Conservation (phyloP, 140 eudicot genomes). For the Bidens hawaiensis region DNA sequence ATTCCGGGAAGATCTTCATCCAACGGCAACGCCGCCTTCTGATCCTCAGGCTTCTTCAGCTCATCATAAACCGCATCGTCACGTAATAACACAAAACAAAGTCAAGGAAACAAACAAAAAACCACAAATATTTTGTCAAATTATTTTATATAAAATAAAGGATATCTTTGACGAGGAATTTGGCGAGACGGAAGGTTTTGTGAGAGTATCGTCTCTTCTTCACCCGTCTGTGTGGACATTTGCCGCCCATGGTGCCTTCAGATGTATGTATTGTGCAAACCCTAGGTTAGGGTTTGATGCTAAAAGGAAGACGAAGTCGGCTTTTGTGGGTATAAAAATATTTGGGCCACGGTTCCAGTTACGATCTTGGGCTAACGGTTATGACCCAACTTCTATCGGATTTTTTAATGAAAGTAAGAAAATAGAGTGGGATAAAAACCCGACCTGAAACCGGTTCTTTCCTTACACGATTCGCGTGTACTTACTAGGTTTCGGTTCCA, state of each 20-base stretch:
- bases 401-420: no score
- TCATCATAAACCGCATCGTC: slow-evolving; percentile 75
- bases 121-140: background rate
- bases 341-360: background rate
- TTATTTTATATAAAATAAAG: no score
- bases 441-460: no score
- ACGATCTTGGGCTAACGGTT: background rate
- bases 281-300: slow-evolving; percentile 26
- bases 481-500: no score
- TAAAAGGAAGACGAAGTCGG: background rate
- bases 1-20: slow-evolving; percentile 88
- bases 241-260: slow-evolving; percentile 65
- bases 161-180: slow-evolving; percentile 64
- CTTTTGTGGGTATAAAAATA: background rate
- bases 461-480: no score
- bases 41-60: slow-evolving; percentile 45
- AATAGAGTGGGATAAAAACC: no score
- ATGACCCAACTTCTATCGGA: no score
- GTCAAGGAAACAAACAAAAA: slow-evolving; percentile 31
- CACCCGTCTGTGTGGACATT: slow-evolving; percentile 74
- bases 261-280: slow-evolving; percentile 13
- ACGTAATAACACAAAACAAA: slow-evolving; percentile 30
- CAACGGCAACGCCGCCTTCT: slow-evolving; percentile 40
- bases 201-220: slow-evolving; percentile 71
- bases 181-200: slow-evolving; percentile 44